Evolutionary conservation across 805 yeast genomes (phyloP).

Genomic region (Dipodascopsis uninucleata): DNA sequence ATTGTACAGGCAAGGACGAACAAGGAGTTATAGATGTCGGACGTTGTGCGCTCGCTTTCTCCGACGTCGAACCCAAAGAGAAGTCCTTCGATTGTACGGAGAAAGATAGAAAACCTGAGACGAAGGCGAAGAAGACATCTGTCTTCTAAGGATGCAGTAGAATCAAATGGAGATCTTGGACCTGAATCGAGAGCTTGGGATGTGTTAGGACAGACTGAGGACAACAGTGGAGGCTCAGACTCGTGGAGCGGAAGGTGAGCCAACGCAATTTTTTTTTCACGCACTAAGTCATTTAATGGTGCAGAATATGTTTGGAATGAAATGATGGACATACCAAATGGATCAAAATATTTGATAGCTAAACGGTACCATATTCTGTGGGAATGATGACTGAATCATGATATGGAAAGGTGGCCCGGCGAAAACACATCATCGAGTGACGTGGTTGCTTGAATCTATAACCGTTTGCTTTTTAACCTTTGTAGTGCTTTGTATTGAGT

Average conservation of each 20-base stretch:
- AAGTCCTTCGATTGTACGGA: conserved; percentile 15
- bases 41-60: no score
- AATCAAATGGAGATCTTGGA: conserved; percentile 3
- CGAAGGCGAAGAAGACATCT: conserved; percentile 5
- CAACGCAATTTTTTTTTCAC: neutral
- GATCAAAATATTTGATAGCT: neutral
- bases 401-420: no score
- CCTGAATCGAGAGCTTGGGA: neutral
- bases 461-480: no score
- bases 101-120: conserved; percentile 18
- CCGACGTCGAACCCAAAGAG: conserved; percentile 13
- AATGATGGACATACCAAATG: neutral
- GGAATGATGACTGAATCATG: no score
- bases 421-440: no score
- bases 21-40: no score
- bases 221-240: conserved; percentile 5
- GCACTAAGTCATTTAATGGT: conserved; percentile 4
- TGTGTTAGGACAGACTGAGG: conserved; percentile 1
- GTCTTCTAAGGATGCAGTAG: neutral
- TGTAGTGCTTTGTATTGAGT: no score
- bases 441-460: no score
- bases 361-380: neutral
- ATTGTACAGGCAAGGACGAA: no score
- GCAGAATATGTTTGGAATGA: neutral
- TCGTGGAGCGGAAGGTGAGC: conserved; percentile 17